Percentiles rank a stretch among this genome's conserved stretches.
Evolutionary conservation across 2,329 filamentous ascomycete species (phyloP).

Genomic region (Penicillium frequentans): DNA sequence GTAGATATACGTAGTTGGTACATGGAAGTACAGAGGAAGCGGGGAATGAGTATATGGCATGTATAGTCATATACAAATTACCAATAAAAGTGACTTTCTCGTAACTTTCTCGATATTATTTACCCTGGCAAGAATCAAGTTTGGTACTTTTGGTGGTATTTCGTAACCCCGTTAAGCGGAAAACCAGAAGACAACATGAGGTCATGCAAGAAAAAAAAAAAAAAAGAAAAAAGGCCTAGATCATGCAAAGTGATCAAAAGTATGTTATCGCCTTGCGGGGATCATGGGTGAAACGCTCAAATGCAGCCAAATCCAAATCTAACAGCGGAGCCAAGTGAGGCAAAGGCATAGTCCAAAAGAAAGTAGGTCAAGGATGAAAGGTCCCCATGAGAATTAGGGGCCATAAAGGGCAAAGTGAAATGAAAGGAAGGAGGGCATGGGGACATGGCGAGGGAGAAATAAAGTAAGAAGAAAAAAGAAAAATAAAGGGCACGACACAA

Average conservation of each 20-base stretch:
- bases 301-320: slow-evolving; percentile 30
- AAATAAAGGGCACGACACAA: neutral
- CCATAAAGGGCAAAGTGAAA: neutral
- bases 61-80: neutral
- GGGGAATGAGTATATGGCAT: neutral
- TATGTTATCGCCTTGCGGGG: slow-evolving; percentile 13
- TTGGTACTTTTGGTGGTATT: slow-evolving; percentile 7
- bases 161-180: slow-evolving; percentile 15
- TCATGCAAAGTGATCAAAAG: slow-evolving; percentile 16
- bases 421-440: neutral
- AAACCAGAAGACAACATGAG: slow-evolving; percentile 12
- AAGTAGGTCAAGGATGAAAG: neutral
- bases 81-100: neutral
- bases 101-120: neutral
- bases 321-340: slow-evolving; percentile 13
- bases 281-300: slow-evolving; percentile 24
- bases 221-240: slow-evolving; percentile 13
- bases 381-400: neutral
- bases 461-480: slow-evolving; percentile 8
- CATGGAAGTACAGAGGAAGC: neutral
- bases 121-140: neutral
- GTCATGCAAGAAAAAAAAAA: slow-evolving; percentile 15
- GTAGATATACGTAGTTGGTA: neutral
- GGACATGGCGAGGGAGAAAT: neutral
- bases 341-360: slow-evolving; percentile 6